Conservation (phyloP, 2,329 filamentous ascomycete species). For the Fonsecaea monophora region DNA sequence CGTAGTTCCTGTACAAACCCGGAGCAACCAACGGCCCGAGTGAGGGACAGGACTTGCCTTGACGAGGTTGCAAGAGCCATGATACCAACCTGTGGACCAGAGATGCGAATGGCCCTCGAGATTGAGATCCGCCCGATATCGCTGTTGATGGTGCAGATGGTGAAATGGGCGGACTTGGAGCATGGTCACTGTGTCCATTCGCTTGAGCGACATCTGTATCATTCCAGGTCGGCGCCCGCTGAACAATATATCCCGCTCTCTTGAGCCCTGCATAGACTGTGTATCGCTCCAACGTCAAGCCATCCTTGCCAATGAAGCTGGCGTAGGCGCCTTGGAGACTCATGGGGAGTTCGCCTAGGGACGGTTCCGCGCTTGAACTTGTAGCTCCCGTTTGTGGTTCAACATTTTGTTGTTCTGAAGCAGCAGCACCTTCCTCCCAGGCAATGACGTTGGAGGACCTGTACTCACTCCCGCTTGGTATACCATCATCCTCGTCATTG, state of each 20-base stretch:
- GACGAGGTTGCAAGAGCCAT: constrained; percentile 46
- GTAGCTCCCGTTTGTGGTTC: neutral
- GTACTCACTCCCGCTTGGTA: neutral
- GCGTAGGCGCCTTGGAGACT: constrained; percentile 91
- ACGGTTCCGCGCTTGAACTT: constrained; percentile 6
- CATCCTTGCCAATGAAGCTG: constrained; percentile 74
- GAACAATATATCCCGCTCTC: constrained; percentile 79
- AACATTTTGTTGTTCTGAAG: neutral
- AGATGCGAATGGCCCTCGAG: constrained; percentile 8
- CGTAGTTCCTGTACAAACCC: constrained; percentile 70
- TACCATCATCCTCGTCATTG: constrained; percentile 40
- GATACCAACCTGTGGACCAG: constrained; percentile 64
- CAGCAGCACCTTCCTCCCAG: neutral
- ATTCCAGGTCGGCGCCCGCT: constrained; percentile 68
- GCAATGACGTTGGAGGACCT: neutral
- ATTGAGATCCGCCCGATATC: constrained; percentile 3
- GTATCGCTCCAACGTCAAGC: constrained; percentile 76
- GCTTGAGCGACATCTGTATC: constrained; percentile 39
- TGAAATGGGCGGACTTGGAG: constrained; percentile 1
- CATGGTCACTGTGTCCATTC: constrained; percentile 22
- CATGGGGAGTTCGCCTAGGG: constrained; percentile 73
- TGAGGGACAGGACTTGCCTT: constrained; percentile 35
- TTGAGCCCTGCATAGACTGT: constrained; percentile 87
- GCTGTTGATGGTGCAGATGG: neutral
- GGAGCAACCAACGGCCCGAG: constrained; percentile 66